Evolutionary conservation across 1,139 yeast genomes (phyloP), one percentile per base, ranked within the genome.

Genomic region (Oligophagozyma castellii): DNA sequence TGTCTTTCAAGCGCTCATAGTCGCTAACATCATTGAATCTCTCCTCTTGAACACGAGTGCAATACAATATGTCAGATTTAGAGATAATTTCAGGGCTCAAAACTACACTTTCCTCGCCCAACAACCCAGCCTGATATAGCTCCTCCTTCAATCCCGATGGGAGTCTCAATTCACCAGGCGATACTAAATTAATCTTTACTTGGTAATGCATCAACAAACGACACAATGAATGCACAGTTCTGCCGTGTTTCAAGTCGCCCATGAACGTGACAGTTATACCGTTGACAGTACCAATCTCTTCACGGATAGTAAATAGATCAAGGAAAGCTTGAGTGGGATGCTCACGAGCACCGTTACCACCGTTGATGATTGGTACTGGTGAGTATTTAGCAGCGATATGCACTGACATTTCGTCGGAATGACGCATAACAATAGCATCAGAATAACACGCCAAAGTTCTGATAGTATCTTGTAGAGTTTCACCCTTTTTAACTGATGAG

Each of bases 271-370:
- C 92, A 26, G 95, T 84, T 51, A 92, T 78, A 54, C 96, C 96
- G 55, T 92, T 92, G 30, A 92, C 96, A 35, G 96, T 83, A 55
- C 99, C 99, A 43, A 92, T 68, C 62, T 92, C 99, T 61, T 92
- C 99, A 63, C 99, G 80, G 47, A 92, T 92, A 33, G 99, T 92
- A 69, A 89, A 92, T 59, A 92, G 65, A 54, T 92, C 99, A 48
- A 92, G 67, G 64, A 92, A 78, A 2, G 98, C 98, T 62, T 92
- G 99, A 16, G 98, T 81, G 48, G 99, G 99, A 59, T 89, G 99
- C 63, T 89, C 98, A 59, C 81, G 77, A 30, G 95, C 65, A 25
- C 98, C 98, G 54, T 89, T 89, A 54, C 99, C 99, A 52, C 95
- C 98, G 54, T 92, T 92, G 56, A 92, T 76, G 42, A 92, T 80